Base-by-base conservation (phyloP, 1,284 basidiomycete genomes). In the Taiwanofungus camphoratus region DNA sequence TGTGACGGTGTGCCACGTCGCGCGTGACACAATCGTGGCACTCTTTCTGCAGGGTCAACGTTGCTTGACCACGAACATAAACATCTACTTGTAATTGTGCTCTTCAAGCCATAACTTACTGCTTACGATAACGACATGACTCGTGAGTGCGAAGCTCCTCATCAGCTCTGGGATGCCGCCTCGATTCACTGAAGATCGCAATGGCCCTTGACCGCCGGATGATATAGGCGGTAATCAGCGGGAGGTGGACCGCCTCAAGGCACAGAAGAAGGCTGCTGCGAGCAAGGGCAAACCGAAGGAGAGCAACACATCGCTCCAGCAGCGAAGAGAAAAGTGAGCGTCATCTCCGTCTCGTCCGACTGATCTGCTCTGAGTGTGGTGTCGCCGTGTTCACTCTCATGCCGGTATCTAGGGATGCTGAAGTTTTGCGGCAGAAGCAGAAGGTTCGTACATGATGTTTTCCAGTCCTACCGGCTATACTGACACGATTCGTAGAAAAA, bases 151-250 rank as follows among this genome's bases (percentile, higher is more conserved):
- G 11, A 20, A 12, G 19, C 24, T 24, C 37, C 15, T 18, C 9
- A 18, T 26, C 11, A n/a, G n/a, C n/a, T 21, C 6, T n/a, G 18
- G 19, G 11, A 16, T 46, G 23, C 50, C 43, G 51, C 31, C 51
- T 53, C 51, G 53, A 53, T 56, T 58, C 56, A 55, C 47, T 52
- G 26, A 43, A 49, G 48, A 41, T 31, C 22, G 3, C 39, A 13
- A 23, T 9, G 18, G 24, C 20, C 30, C 27, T 9, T 23, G n/a
- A 12, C 15, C 15, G 30, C 12, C 4, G 23, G 20, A 33, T 20
- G 15, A 27, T 43, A 16, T 55, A 89, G 86, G 86, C 58, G 86
- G 86, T 53, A 87, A 89, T 60, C 86, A 89, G 62, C 77, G 86
- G 42, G 86, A 89, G 13, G 72, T 67, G 62, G 86, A 84, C 61